A percentile compares a stretch with the other conserved stretches of the same genome.
These are phyloP conservation scores for Tetrahymena malaccensis DNA, from an alignment of 73 alveolate genomes.

Conservation along the genomic window DNA sequence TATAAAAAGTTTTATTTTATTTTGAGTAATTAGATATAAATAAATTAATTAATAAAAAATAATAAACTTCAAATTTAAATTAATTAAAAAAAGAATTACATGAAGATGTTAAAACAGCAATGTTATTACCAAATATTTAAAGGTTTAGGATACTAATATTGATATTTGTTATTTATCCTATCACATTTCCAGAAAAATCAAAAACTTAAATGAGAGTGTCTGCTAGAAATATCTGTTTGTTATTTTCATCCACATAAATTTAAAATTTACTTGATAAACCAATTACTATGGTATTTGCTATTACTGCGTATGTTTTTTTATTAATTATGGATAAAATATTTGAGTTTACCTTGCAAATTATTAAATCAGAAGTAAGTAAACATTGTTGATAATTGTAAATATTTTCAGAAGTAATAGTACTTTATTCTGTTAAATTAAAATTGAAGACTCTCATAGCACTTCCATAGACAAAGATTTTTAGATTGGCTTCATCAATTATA, in stretches of 20 bases:
- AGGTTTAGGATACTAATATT: neutral
- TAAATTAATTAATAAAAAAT: neutral
- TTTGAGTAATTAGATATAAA: too few relatives aligned
- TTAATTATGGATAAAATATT: neutral
- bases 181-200: neutral
- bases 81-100: neutral
- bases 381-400: neutral
- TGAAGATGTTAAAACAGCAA: neutral
- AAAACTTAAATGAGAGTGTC: neutral
- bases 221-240: neutral
- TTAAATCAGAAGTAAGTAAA: neutral
- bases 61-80: neutral
- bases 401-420: neutral
- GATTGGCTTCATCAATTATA: neutral
- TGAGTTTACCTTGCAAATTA: neutral
- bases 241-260: neutral
- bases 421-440: neutral
- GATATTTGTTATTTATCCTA: neutral
- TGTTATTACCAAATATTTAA: neutral
- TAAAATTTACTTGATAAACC: neutral
- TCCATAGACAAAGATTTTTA: neutral
- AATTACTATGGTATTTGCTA: neutral
- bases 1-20: too few relatives aligned
- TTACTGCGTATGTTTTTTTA: neutral
- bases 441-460: neutral